Evolutionary conservation across 768 basidiomycete species (phyloP).

Genomic region (Leccinum incarnatum): DNA sequence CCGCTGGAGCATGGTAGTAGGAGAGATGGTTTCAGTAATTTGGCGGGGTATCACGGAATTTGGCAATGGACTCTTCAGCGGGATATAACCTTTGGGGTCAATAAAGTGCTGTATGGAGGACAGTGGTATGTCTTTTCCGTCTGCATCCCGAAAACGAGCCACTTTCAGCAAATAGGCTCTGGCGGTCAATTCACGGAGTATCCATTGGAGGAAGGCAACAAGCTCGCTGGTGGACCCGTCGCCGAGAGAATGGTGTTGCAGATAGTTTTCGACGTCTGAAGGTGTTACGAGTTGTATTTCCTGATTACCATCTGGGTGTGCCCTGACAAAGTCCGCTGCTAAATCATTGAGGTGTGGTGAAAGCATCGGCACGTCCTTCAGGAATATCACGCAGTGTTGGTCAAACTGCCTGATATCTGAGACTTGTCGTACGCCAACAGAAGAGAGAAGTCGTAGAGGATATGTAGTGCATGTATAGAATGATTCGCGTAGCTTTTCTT

Average conservation of each 20-base stretch:
- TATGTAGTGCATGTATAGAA: slow-evolving; percentile 64
- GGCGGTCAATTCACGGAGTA: neutral
- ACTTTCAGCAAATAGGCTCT: neutral
- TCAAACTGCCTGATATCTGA: slow-evolving; percentile 41
- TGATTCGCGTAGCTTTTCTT: slow-evolving; percentile 61
- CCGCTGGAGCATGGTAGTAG: slow-evolving; percentile 44
- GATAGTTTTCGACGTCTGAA: slow-evolving; percentile 1
- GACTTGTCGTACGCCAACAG: slow-evolving; percentile 52
- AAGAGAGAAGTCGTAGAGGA: neutral
- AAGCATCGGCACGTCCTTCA: slow-evolving; percentile 72
- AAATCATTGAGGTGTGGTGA: slow-evolving; percentile 46
- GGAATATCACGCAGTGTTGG: neutral
- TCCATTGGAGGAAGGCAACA: slow-evolving; percentile 9
- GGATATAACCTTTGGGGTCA: slow-evolving; percentile 51
- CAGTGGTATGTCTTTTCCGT: slow-evolving; percentile 60
- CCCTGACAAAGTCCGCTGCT: slow-evolving; percentile 47
- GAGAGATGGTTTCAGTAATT: slow-evolving; percentile 58
- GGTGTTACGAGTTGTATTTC: neutral
- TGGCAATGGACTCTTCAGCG: slow-evolving; percentile 21
- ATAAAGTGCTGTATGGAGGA: slow-evolving; percentile 61
- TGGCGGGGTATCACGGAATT: slow-evolving; percentile 40
- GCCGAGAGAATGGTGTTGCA: neutral
- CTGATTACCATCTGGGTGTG: neutral
- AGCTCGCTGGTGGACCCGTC: neutral
- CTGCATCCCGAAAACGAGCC: slow-evolving; percentile 41